A percentile compares a stretch with the other conserved stretches of the same genome.
These are phyloP conservation scores for Madurella fahalii DNA, from an alignment of 2,329 filamentous ascomycete species.

Conservation along the genomic window DNA sequence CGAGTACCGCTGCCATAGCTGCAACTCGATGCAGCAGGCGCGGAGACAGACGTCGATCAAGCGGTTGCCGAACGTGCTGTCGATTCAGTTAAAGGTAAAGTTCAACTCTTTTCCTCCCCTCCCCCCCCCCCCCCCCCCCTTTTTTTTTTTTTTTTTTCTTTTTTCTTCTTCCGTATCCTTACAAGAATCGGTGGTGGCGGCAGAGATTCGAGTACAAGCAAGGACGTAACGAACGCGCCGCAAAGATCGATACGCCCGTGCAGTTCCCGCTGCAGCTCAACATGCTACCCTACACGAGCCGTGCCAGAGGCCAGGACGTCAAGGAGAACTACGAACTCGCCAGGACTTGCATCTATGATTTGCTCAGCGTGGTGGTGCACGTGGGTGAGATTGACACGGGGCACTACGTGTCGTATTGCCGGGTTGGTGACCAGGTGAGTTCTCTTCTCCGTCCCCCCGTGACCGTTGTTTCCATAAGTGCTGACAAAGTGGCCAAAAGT, in stretches of 20 bases:
- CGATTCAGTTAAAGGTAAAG: slow-evolving; percentile 82
- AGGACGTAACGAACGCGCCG: slow-evolving; percentile 64
- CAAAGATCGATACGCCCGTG: slow-evolving; percentile 84
- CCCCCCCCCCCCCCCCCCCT: too few species aligned
- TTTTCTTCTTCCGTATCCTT: neutral
- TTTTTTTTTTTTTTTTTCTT: too few species aligned
- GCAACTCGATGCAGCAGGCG: slow-evolving; percentile 71
- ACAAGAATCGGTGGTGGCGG: too few species aligned
- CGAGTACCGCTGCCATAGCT: slow-evolving; percentile 82
- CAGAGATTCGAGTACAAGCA: slow-evolving; percentile 71
- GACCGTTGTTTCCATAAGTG: neutral
- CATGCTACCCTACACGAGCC: slow-evolving; percentile 83
- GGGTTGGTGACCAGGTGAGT: slow-evolving; percentile 67
- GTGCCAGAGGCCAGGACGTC: slow-evolving; percentile 48
- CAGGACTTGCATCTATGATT: slow-evolving; percentile 73
- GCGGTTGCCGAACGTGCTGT: slow-evolving; percentile 79
- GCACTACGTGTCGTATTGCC: slow-evolving; percentile 86
- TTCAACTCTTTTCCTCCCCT: slow-evolving; percentile 15
- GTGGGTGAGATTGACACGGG: slow-evolving; percentile 90
- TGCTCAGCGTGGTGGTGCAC: slow-evolving; percentile 87
- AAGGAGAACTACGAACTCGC: slow-evolving; percentile 53
- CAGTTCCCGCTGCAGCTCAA: slow-evolving; percentile 83
- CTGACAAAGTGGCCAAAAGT: slow-evolving; percentile 46
- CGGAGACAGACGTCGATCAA: slow-evolving; percentile 82
- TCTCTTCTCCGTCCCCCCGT: neutral